Evolutionary conservation across 225 moss, liverwort and hornwort species (phyloP).

Genomic region (Thuidium tamariscinum): DNA sequence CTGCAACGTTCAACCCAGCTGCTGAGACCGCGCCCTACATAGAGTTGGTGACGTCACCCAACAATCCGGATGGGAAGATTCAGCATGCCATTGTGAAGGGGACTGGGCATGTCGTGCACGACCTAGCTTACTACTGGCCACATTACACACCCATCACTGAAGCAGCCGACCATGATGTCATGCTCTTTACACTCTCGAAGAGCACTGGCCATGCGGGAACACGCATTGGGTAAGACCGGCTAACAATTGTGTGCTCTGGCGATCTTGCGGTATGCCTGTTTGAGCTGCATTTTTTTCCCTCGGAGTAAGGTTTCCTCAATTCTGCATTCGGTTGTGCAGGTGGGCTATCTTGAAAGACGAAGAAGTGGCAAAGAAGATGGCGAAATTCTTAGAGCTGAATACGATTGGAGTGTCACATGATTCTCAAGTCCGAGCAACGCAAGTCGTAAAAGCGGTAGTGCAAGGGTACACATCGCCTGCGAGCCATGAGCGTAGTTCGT

Average conservation of each 20-base stretch:
- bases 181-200: slow-evolving; percentile 92
- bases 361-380: slow-evolving; percentile 63
- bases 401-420: slow-evolving; percentile 92
- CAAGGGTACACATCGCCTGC: slow-evolving; percentile 23
- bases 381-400: slow-evolving; percentile 65
- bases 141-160: slow-evolving; percentile 76
- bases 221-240: slow-evolving; percentile 62
- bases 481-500: background rate
- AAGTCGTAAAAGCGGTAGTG: slow-evolving; percentile 50
- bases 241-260: background rate
- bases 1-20: slow-evolving; percentile 36
- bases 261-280: background rate
- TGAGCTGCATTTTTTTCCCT: background rate
- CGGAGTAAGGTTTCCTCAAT: background rate
- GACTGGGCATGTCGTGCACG: slow-evolving; percentile 63
- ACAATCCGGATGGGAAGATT: slow-evolving; percentile 83
- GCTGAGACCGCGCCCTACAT: slow-evolving; percentile 47
- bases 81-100: slow-evolving; percentile 63
- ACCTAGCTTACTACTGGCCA: slow-evolving; percentile 98
- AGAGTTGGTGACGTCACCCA: slow-evolving; percentile 87
- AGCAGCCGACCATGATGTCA: slow-evolving; percentile 61
- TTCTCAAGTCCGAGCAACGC: slow-evolving; percentile 72
- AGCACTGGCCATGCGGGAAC: slow-evolving; percentile 97
- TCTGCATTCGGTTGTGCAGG: slow-evolving; percentile 14
- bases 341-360: slow-evolving; percentile 87